Conservation (phyloP, 805 yeast genomes). For the Saccharomycopsis sp. region DNA sequence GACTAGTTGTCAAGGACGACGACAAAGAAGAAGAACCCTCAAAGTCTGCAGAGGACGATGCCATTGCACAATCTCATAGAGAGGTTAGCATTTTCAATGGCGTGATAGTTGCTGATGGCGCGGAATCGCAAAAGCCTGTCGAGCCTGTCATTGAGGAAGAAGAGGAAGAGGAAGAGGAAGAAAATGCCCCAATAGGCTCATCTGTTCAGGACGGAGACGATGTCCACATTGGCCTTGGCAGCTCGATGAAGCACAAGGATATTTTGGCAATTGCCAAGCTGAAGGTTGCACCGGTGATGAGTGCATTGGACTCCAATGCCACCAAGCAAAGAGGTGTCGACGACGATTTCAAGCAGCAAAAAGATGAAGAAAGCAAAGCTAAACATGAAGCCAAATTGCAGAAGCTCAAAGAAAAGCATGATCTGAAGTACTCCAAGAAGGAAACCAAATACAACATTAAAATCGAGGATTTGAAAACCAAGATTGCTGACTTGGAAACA, state of each 20-base stretch:
- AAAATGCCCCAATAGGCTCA: slow-evolving; percentile 1
- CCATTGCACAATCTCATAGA: slow-evolving; percentile 1
- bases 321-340: slow-evolving; percentile 15
- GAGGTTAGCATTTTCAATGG: slow-evolving; percentile 1
- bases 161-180: not conserved
- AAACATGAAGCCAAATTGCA: slow-evolving; percentile 15
- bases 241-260: slow-evolving; percentile 10
- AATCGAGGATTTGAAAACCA: slow-evolving; percentile 13
- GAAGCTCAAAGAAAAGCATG: slow-evolving; percentile 16
- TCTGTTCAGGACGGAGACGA: slow-evolving; percentile 4
- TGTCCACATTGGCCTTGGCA: slow-evolving; percentile 17
- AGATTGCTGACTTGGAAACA: slow-evolving; percentile 9
- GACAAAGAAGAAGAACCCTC: not conserved
- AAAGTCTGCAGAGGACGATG: not conserved
- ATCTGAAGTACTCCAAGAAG: slow-evolving; percentile 12
- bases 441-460: slow-evolving; percentile 16
- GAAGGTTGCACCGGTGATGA: slow-evolving; percentile 10
- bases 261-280: slow-evolving; percentile 12
- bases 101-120: not conserved
- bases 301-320: slow-evolving; percentile 13
- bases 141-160: not conserved
- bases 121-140: not conserved
- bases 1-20: not conserved
- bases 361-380: slow-evolving; percentile 8
- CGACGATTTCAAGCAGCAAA: slow-evolving; percentile 11